A percentile compares a stretch with the other conserved stretches of the same genome.
Conservation (phyloP, 169 alveolate species). For the Plasmodium knowlesi region DNA sequence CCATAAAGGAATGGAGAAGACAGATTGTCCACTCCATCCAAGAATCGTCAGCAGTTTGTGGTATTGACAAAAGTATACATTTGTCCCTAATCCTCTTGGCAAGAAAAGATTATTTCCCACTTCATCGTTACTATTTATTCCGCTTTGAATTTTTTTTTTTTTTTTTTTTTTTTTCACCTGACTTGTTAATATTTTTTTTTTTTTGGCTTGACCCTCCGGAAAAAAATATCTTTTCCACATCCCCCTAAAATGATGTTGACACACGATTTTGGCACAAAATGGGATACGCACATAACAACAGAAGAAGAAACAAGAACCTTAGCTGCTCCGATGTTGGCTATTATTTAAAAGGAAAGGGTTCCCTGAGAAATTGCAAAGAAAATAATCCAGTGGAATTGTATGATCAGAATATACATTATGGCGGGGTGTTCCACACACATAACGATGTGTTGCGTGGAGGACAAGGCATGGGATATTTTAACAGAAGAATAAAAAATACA, state of each 20-base stretch:
- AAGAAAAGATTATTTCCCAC: background rate
- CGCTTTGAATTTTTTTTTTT: background rate
- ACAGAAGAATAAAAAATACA: background rate
- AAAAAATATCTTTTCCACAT: background rate
- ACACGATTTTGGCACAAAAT: constrained; percentile 5
- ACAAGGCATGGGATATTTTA: background rate
- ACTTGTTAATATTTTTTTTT: constrained; percentile 10
- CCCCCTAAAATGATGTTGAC: background rate
- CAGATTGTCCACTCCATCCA: background rate
- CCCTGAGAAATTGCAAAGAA: background rate
- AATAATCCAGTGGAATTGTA: background rate
- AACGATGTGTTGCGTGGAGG: background rate
- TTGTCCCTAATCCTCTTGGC: background rate
- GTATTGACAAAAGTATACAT: background rate
- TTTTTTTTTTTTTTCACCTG: constrained; percentile 7
- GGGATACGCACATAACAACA: constrained; percentile 18
- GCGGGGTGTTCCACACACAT: background rate
- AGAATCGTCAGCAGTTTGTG: background rate
- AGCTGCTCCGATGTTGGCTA: background rate
- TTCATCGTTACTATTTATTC: background rate
- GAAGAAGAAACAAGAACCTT: constrained; percentile 4
- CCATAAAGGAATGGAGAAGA: background rate
- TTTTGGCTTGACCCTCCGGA: background rate
- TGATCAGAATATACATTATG: background rate
- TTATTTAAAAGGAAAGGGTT: constrained; percentile 12